Percentiles rank a stretch among this genome's conserved stretches.
Conservation (phyloP, 306 rosid genomes). For the Vachellia collinsii region DNA sequence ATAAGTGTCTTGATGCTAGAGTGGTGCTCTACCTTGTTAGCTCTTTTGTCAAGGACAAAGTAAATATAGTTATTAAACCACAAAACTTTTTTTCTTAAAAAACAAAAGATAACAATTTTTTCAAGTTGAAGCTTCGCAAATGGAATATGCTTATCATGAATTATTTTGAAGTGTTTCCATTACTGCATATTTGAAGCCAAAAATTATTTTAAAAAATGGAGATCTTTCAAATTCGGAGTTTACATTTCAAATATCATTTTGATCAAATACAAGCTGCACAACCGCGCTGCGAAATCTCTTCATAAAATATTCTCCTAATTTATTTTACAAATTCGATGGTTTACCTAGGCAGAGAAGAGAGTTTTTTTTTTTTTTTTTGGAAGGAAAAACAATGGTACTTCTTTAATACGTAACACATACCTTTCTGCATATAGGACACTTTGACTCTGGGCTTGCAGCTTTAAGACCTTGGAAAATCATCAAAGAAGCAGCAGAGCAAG, state of each 20-base stretch:
- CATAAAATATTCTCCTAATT: background rate
- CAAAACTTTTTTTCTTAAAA: background rate
- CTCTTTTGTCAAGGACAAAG: background rate
- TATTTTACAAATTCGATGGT: background rate
- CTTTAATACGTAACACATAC: slow-evolving; percentile 47
- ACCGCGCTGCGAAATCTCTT: background rate
- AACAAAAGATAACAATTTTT: background rate
- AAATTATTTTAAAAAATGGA: background rate
- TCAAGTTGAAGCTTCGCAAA: background rate
- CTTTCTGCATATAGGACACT: slow-evolving; percentile 96
- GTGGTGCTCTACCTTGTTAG: background rate
- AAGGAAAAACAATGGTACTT: background rate
- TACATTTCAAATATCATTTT: background rate
- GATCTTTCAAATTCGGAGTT: background rate
- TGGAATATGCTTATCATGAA: background rate
- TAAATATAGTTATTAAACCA: slow-evolving; percentile 2
- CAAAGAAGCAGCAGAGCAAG: slow-evolving; percentile 87
- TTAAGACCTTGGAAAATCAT: slow-evolving; percentile 78
- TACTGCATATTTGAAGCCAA: background rate
- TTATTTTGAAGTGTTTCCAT: background rate
- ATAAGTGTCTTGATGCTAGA: background rate
- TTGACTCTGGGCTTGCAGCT: slow-evolving; percentile 61
- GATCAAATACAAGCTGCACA: slow-evolving; percentile 6
- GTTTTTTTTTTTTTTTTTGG: background rate
- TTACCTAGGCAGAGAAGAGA: background rate